Base-by-base conservation (phyloP, 768 basidiomycete species). In the Lactifluus subvellereus region DNA sequence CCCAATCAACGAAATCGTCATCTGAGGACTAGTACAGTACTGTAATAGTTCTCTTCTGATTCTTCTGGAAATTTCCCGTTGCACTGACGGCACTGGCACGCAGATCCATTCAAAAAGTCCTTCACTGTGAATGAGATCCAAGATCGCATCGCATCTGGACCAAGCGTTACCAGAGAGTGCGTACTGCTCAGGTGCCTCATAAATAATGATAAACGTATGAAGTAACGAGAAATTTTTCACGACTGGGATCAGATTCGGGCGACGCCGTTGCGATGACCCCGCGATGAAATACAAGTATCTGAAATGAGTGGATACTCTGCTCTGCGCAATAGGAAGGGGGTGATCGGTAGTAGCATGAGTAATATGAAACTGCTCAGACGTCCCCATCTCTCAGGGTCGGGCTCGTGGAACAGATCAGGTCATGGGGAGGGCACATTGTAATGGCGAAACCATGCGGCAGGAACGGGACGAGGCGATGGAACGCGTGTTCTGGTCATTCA, bases 231-330 rank as follows among this genome's bases (percentile, higher is more conserved):
- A 32, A 30, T 50, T 32, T 16, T 58, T 50, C 48, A 37, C n/a
- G 18, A 20, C n/a, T 10, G 30, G 18, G n/a, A 22, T 42, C n/a
- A 32, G 49, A 59, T 35, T 53, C 40, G 50, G 50, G 32, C 14
- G 3, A 43, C 51, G 50, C 58, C 51, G 40, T 42, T n/a, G 42
- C 59, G 59, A 52, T 43, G 18, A 14, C 58, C 58, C 58, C 49
- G 59, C 59, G 50, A 57, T 48, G 33, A 22, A 48, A 57, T 18
- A 22, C 37, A 30, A 38, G 20, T n/a, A 33, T 13, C 14, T 13
- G 30, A 30, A 18, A 45, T 20, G 45, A 20, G 45, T 16, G 20
- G 20, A 45, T 45, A 45, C 8, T 20, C 18, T 45, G n/a, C 8
- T 20, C 18, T 45, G n/a, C 6, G 40, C 13, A 43, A n/a, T 8